A percentile compares a stretch with the other conserved stretches of the same genome.
Conservation (phyloP, 2,329 filamentous ascomycete genomes). For the Periconia sp. region DNA sequence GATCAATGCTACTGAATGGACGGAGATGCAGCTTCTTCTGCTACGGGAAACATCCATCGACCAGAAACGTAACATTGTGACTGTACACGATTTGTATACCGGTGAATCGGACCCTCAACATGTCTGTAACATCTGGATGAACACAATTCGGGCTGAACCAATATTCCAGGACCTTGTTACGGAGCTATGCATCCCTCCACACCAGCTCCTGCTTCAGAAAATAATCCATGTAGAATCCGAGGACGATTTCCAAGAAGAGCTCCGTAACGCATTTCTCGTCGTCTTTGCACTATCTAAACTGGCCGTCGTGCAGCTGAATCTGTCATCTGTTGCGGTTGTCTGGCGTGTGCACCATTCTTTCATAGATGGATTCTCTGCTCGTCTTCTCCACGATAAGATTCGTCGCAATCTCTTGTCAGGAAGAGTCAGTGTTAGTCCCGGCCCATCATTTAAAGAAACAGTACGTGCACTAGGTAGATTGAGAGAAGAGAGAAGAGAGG, state of each 20-base stretch:
- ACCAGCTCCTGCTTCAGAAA: background rate
- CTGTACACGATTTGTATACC: too few relatives aligned
- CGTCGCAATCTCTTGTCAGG: background rate
- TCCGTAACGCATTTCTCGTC: background rate
- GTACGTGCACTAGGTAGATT: background rate
- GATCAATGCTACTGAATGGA: too few relatives aligned
- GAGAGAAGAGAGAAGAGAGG: background rate
- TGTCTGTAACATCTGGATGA: background rate
- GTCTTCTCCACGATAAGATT: background rate
- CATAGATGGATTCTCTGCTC: constrained; percentile 2
- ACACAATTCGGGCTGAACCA: background rate
- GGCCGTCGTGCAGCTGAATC: background rate
- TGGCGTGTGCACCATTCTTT: constrained; percentile 3
- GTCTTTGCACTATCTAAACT: background rate
- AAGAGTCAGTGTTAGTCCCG: background rate
- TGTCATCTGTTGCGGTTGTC: background rate
- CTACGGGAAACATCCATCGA: too few relatives aligned
- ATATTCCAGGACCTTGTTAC: background rate
- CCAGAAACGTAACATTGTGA: too few relatives aligned
- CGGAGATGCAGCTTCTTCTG: too few relatives aligned
- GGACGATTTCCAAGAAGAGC: background rate
- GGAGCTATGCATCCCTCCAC: background rate
- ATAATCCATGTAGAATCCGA: background rate
- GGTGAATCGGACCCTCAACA: background rate
- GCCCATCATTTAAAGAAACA: background rate